Evolutionary conservation across 495 filamentous ascomycete species (phyloP).

Genomic region (Penicillium cosmopolitanum): DNA sequence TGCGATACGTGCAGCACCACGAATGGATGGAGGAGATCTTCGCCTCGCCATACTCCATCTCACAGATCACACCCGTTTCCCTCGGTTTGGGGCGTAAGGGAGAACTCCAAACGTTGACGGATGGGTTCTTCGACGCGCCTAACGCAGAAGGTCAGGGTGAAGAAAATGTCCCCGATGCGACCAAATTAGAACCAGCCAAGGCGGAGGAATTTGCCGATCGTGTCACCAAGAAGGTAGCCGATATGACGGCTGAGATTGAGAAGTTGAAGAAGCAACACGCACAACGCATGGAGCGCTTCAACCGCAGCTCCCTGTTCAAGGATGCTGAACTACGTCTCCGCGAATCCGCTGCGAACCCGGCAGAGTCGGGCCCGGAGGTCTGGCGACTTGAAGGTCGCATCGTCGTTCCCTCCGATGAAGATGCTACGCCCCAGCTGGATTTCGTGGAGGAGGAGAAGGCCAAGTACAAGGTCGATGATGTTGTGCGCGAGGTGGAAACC

Average conservation of each 20-base stretch:
- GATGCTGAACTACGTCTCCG: constrained; percentile 63
- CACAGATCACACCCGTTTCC: constrained; percentile 84
- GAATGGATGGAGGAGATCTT: constrained; percentile 99
- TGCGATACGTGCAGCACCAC: constrained; percentile 90
- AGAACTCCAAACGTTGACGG: constrained; percentile 78
- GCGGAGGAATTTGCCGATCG: constrained; percentile 78
- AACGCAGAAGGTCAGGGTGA: constrained; percentile 39
- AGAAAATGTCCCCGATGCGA: constrained; percentile 53
- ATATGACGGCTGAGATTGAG: constrained; percentile 77
- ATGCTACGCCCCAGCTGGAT: constrained; percentile 43
- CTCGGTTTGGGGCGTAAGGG: constrained; percentile 86
- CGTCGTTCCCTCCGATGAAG: constrained; percentile 52
- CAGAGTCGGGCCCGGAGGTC: constrained; percentile 56
- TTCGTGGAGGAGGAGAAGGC: constrained; percentile 48
- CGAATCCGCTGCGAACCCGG: constrained; percentile 53
- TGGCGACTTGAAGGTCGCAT: constrained; percentile 67
- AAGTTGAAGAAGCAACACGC: constrained; percentile 78
- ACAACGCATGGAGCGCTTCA: constrained; percentile 72
- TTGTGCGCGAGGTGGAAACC: constrained; percentile 60
- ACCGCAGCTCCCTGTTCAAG: constrained; percentile 64
- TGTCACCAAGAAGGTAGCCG: constrained; percentile 63
- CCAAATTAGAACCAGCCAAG: constrained; percentile 66
- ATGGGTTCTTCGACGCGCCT: constrained; percentile 73
- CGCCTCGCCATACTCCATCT: constrained; percentile 79
- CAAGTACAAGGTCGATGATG: constrained; percentile 61